Conservation (phyloP, 2,329 filamentous ascomycete species). For the Botryotinia calthae region DNA sequence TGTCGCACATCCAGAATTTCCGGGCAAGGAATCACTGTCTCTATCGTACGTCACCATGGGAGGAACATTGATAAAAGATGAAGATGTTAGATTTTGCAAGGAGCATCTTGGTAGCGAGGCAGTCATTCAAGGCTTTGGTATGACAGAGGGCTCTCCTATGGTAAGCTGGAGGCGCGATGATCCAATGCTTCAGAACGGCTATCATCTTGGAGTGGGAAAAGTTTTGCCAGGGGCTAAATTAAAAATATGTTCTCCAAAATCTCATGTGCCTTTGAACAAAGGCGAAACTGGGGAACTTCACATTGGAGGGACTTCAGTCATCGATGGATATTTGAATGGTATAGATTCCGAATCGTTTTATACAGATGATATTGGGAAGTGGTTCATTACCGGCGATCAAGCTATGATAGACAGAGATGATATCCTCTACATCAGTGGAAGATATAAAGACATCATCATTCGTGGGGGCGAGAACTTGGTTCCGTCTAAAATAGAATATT, state of each 20-base stretch:
- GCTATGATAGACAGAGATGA: conserved; percentile 48
- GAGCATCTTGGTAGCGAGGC: conserved; percentile 7
- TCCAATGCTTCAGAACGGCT: background rate
- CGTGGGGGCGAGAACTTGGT: conserved; percentile 59
- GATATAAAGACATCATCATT: conserved; percentile 71
- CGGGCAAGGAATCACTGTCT: background rate
- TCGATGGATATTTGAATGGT: conserved; percentile 67
- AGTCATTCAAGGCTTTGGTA: conserved; percentile 15
- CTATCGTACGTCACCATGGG: conserved; percentile 17
- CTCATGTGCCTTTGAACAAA: background rate
- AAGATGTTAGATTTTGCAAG: conserved; percentile 19
- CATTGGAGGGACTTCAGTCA: conserved; percentile 74
- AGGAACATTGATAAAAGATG: conserved; percentile 22
- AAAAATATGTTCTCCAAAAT: background rate
- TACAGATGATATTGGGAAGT: conserved; percentile 33
- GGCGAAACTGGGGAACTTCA: conserved; percentile 69
- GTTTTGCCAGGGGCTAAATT: conserved; percentile 37
- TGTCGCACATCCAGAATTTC: background rate
- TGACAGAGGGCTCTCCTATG: conserved; percentile 21
- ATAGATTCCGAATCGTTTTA: conserved; percentile 49
- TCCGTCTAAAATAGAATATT: conserved; percentile 69
- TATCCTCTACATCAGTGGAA: conserved; percentile 56
- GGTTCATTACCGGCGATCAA: conserved; percentile 55
- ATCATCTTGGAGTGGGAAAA: conserved; percentile 23
- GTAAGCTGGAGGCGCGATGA: conserved; percentile 17